Evolutionary conservation across 805 yeast genomes (phyloP).

Genomic region (Saccharomycopsis malanga): DNA sequence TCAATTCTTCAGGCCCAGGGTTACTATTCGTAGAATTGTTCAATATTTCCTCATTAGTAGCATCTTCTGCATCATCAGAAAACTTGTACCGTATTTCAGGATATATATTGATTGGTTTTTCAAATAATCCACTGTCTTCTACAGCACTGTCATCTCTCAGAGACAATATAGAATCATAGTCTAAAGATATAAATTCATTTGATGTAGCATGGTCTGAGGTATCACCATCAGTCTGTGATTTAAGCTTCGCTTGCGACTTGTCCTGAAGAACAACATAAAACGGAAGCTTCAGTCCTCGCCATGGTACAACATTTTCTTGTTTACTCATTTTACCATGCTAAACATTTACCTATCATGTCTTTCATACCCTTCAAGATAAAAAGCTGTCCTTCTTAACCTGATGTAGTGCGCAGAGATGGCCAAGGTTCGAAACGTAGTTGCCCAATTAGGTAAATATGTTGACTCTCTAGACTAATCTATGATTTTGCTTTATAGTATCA

Average conservation of each 20-base stretch:
- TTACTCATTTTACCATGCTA: too few relatives aligned
- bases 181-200: slow-evolving; percentile 9
- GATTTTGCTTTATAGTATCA: too few relatives aligned
- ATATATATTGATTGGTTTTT: slow-evolving; percentile 16
- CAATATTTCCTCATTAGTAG: neutral
- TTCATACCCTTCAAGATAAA: too few relatives aligned
- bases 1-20: slow-evolving; percentile 1
- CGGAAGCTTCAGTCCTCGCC: slow-evolving; percentile 2
- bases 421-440: too few relatives aligned
- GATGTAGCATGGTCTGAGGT: neutral
- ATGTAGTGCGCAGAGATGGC: too few relatives aligned
- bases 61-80: slow-evolving; percentile 11
- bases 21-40: neutral
- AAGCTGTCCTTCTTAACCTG: too few relatives aligned
- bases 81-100: slow-evolving; percentile 22
- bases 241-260: slow-evolving; percentile 7
- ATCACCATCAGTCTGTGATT: neutral
- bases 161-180: slow-evolving; percentile 10
- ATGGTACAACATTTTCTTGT: too few relatives aligned
- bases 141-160: neutral
- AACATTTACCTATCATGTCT: too few relatives aligned
- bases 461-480: too few relatives aligned
- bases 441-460: too few relatives aligned
- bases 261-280: slow-evolving; percentile 18
- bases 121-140: slow-evolving; percentile 4